Base-by-base conservation (phyloP, 2,329 filamentous ascomycete species). In the Exophiala aquamarina region DNA sequence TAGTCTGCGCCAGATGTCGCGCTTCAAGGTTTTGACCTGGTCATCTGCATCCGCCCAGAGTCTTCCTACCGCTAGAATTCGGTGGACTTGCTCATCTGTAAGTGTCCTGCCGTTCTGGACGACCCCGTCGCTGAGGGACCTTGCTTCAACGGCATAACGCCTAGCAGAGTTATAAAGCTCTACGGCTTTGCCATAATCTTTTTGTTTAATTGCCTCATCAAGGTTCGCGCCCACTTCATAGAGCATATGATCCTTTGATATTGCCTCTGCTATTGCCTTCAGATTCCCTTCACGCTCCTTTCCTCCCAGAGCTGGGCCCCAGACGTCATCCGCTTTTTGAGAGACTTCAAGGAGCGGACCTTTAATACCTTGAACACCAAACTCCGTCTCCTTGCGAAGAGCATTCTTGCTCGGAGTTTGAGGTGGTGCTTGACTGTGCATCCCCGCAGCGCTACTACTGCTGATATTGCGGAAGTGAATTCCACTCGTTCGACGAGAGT, bases 1-100 rank as follows among this genome's bases (percentile, higher is more conserved):
- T 40, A 98, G 75, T 57, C 81, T 84, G 61, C 85, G 84, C 91
- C 93, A 97, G 6, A 94, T 74, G 47, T 95, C 89, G 10, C 88
- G 80, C 70, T 96, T 97, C 71, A 97, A 94, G 2, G 74, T 68
- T 54, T 91, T 83, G 15, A 96, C 83, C 60, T 96, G 92, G 37
- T 88, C 82, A 52, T 94, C 86, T 8, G 96, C 88, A 65, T 96
- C 91, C 54, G 87, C 79, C 93, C 93, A 98, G 86, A 98, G 94
- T 41, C 91, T 83, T 5, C 87, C 91, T 6, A 91, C 91, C 37
- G 95, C 78, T 36, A 98, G 74, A 50, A 98, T 84, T 51, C 90
- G 86, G 64, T 95, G 89, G 10, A 93, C 79, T 61, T 97, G 84
- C 15, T 81, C 74, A 60, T 97, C 91, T 10, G 81, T 83, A 7